Evolutionary conservation across 306 rosid species (phyloP), one percentile per base, ranked within the genome.

Genomic region (Medicago ruthenica): DNA sequence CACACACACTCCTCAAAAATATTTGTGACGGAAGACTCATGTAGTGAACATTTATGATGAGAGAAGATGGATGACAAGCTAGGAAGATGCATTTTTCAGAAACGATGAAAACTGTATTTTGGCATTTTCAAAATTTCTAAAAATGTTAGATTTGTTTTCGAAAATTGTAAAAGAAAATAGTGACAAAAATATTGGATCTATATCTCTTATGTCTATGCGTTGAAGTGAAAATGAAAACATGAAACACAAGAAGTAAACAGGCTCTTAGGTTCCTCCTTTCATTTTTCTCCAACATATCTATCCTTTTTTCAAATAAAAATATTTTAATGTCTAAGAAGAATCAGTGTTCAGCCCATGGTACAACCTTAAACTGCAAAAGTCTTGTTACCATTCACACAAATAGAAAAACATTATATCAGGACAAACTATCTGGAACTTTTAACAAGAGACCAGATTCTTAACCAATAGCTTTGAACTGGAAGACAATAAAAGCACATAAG

Each of bases 281-380:
- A 59, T 27, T 74, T 15, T 74, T 60, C 48, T 6, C 13, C 20
- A 74, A 24, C 37, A 62, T 45, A 44, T 63, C 8, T 21, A 50
- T 15, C 34, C 22, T 73, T 41, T 73, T 73, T 15, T 44, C 17
- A 41, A 73, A 15, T 8, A 24, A 41, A 54, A 60, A 24, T 5
- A 73, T 40, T 16, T n/a, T 10, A 9, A 27, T 16, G 27, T 39
- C 65, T 37, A 64, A 64, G 24, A 65, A 64, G 24, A 65, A 64
- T 21, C 31, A 76, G 5, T 9, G 1, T 50, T 75, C 53, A 47
- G 16, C 34, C 70, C 40, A 17, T 8, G n/a, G 11, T 36, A 59
- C 42, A 75, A 50, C 21, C 65, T 72, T 18, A 48, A 48, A 79
- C 69, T 34, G 47, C 63, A 66, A 40, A 44, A 55, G 13, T 42